Conservation (phyloP, 352 stramenopile species). For the Pythium pyrilobum region DNA sequence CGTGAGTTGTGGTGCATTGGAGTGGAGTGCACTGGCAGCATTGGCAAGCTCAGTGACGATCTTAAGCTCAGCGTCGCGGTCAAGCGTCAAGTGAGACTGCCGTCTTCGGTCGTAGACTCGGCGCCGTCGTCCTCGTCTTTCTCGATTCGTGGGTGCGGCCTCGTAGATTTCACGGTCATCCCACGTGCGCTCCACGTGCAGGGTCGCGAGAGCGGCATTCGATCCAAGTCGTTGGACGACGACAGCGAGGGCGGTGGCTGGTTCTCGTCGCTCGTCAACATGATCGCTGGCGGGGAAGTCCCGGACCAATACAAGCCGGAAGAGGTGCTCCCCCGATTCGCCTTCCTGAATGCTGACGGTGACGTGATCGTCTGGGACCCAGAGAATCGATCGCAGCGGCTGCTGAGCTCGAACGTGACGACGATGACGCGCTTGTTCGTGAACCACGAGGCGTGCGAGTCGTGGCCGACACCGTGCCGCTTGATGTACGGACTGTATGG, state of each 20-base stretch:
- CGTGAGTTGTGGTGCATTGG: slow-evolving; percentile 57
- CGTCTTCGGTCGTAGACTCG: slow-evolving; percentile 24
- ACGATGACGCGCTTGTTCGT: slow-evolving; percentile 54
- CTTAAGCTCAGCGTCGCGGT: slow-evolving; percentile 32
- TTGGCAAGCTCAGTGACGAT: slow-evolving; percentile 30
- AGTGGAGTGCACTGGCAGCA: slow-evolving; percentile 30
- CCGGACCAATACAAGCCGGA: slow-evolving; percentile 66
- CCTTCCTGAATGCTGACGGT: slow-evolving; percentile 41
- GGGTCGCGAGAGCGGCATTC: slow-evolving; percentile 25
- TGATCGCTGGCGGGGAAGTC: slow-evolving; percentile 57
- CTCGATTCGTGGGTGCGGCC: background rate
- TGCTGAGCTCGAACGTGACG: slow-evolving; percentile 66
- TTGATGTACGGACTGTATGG: slow-evolving; percentile 73
- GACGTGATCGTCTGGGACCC: slow-evolving; percentile 79
- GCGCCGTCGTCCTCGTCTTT: background rate
- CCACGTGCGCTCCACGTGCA: slow-evolving; percentile 55
- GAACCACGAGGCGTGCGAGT: slow-evolving; percentile 25
- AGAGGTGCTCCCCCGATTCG: slow-evolving; percentile 64
- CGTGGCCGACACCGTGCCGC: slow-evolving; percentile 57
- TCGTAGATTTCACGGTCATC: slow-evolving; percentile 47
- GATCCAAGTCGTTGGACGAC: slow-evolving; percentile 32
- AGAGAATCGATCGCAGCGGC: slow-evolving; percentile 54
- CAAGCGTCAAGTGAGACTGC: slow-evolving; percentile 44
- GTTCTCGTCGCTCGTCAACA: slow-evolving; percentile 54
- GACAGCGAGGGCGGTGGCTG: slow-evolving; percentile 37